Conservation (phyloP, 2,329 filamentous ascomycete genomes). For the Dactylonectria estremocensis region DNA sequence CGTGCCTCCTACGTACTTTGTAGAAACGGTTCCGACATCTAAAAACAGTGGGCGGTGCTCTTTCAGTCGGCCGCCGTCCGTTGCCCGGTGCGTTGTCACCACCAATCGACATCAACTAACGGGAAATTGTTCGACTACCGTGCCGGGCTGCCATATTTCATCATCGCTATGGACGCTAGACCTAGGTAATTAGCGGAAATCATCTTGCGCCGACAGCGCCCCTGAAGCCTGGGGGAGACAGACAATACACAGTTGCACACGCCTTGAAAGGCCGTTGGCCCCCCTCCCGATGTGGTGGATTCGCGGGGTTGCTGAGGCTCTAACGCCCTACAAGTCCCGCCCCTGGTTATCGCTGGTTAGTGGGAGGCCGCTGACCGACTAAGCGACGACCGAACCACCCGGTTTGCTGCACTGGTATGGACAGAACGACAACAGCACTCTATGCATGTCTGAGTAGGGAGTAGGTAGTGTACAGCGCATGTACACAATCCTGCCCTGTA, state of each 20-base stretch:
- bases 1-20: not conserved
- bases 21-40: not conserved
- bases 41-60: not conserved
- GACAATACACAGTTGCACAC: not conserved
- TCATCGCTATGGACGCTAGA: no score
- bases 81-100: not conserved
- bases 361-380: conserved; percentile 17
- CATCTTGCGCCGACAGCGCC: not conserved
- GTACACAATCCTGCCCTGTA: no score
- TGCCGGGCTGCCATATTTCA: no score
- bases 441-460: not conserved
- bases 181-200: not conserved
- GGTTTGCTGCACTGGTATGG: not conserved
- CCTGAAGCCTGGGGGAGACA: not conserved
- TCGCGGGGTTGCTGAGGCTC: not conserved
- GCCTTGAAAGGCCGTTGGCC: not conserved
- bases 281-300: not conserved
- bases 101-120: not conserved
- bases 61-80: not conserved
- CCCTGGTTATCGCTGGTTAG: not conserved
- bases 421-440: not conserved
- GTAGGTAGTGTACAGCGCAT: no score
- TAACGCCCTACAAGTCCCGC: no score
- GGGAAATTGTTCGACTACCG: no score
- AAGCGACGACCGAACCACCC: conserved; percentile 3